Percentiles rank a stretch among this genome's conserved stretches.
Conservation (phyloP, 2,329 filamentous ascomycete species). For the Fusarium burgessii region DNA sequence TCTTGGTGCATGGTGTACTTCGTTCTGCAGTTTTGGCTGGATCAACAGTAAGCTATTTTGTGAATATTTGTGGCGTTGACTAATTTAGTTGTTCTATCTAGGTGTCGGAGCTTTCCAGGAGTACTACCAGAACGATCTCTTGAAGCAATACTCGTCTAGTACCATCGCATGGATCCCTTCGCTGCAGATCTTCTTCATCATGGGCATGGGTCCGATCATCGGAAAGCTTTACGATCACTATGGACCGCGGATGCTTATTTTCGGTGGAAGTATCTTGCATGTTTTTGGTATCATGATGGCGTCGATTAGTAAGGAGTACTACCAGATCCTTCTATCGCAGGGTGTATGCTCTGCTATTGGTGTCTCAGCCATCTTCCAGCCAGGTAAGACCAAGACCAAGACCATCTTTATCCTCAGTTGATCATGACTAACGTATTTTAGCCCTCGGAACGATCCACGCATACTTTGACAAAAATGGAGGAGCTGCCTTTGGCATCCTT, state of each 20-base stretch:
- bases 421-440: no score
- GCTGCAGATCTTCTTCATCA: conserved; percentile 67
- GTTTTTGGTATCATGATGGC: conserved; percentile 75
- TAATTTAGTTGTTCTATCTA: no score
- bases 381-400: conserved; percentile 44
- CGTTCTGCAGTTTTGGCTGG: conserved; percentile 58
- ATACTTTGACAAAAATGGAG: conserved; percentile 52
- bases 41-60: conserved; percentile 61
- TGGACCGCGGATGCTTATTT: conserved; percentile 68
- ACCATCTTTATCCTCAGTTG: no score
- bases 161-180: conserved; percentile 73
- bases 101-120: conserved; percentile 67
- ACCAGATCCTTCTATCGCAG: conserved; percentile 56
- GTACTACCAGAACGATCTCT: conserved; percentile 65
- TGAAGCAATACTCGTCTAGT: conserved; percentile 62
- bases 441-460: conserved; percentile 49
- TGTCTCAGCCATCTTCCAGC: conserved; percentile 51
- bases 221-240: conserved; percentile 73
- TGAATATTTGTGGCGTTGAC: neutral
- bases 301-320: conserved; percentile 59
- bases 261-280: conserved; percentile 65
- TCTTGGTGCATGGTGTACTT: conserved; percentile 55
- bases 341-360: conserved; percentile 54
- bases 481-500: conserved; percentile 53
- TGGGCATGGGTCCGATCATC: conserved; percentile 67